These are phyloP conservation scores for Piromyces finnis DNA, from an alignment of 192 early-diverging fungal species.

Conservation along the genomic window DNA sequence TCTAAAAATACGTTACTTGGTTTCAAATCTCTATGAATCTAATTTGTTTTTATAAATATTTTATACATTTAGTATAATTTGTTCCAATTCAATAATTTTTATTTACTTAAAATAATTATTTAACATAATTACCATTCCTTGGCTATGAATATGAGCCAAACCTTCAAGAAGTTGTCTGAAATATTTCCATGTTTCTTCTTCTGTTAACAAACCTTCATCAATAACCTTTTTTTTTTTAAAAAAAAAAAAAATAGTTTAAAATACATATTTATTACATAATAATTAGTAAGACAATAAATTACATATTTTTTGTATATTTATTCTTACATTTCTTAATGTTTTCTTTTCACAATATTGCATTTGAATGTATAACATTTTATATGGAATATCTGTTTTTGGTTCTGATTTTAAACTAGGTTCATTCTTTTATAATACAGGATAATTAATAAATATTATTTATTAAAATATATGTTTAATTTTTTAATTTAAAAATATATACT, in stretches of 20 bases:
- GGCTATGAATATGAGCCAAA: constrained; percentile 68
- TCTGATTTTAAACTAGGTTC: constrained; percentile 10
- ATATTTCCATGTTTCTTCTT: constrained; percentile 64
- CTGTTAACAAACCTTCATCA: constrained; percentile 45
- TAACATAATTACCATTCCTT: constrained; percentile 38
- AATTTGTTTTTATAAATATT: neutral
- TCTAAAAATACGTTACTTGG: constrained; percentile 70
- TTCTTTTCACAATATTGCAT: constrained; percentile 98
- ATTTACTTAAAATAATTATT: no score
- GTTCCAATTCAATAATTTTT: no score
- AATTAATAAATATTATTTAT: no score
- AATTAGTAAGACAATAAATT: no score
- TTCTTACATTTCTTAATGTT: constrained; percentile 60
- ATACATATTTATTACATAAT: no score
- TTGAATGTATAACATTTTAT: constrained; percentile 70
- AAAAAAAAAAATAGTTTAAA: no score
- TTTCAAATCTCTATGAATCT: constrained; percentile 78
- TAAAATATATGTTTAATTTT: no score
- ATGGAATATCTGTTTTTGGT: neutral
- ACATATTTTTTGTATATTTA: no score
- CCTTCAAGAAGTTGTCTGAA: constrained; percentile 86
- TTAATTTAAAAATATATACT: constrained; percentile 7
- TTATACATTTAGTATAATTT: no score
- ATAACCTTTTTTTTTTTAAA: constrained; percentile 37
- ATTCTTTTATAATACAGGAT: constrained; percentile 3